These are phyloP conservation scores for Rhodotorula paludigena DNA, from an alignment of 768 basidiomycete genomes.

Conservation along the genomic window DNA sequence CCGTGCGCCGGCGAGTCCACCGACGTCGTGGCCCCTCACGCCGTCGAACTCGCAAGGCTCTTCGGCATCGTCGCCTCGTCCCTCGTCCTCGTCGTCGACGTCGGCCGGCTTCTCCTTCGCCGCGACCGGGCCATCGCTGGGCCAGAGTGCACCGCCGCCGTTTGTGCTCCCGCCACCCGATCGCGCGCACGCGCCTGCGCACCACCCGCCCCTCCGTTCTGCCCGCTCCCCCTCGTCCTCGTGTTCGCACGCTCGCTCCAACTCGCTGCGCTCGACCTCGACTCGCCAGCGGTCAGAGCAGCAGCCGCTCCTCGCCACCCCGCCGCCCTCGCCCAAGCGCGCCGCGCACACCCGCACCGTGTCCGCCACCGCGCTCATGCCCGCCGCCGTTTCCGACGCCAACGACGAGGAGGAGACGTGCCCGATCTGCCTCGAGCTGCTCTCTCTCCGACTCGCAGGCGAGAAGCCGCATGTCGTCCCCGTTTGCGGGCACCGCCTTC, in stretches of 20 bases:
- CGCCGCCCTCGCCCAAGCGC: background rate
- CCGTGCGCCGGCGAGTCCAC: background rate
- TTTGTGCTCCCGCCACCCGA: too few relatives aligned
- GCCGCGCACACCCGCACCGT: background rate
- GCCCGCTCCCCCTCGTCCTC: background rate
- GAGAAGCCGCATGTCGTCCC: slow-evolving; percentile 97
- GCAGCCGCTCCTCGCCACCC: background rate
- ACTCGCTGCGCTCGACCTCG: background rate
- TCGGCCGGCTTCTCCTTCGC: background rate
- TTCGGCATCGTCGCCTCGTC: background rate
- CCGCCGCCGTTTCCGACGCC: background rate
- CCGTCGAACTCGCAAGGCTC: background rate
- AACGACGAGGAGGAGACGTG: slow-evolving; percentile 72
- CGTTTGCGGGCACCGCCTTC: slow-evolving; percentile 95
- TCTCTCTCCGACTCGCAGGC: slow-evolving; percentile 85
- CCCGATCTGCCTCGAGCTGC: slow-evolving; percentile 91
- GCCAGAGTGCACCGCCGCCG: too few relatives aligned
- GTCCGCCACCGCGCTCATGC: background rate
- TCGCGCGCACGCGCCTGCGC: background rate
- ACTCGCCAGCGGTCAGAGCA: background rate
- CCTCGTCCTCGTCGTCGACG: background rate
- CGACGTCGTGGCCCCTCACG: background rate
- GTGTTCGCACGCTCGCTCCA: background rate
- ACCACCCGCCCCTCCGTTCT: background rate
- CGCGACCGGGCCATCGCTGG: background rate